phyloP scores from a whole-genome alignment of 148 eudicot species.

The Silene latifolia region DNA sequence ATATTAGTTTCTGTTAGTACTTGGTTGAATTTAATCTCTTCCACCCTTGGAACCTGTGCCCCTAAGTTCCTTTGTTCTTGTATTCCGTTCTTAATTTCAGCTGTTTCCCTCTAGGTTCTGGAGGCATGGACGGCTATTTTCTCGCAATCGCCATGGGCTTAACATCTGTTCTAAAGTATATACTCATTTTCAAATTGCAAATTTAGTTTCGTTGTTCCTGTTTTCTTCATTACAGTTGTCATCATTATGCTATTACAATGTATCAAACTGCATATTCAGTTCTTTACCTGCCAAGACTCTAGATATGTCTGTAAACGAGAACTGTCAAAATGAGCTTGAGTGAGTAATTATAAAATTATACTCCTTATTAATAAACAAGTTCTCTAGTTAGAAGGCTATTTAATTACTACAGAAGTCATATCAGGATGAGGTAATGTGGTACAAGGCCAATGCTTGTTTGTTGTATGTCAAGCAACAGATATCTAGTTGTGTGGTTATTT shows the following conservation, averaged over 20 bases:
- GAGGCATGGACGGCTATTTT: slow-evolving; percentile 54
- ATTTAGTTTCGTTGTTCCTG: background rate
- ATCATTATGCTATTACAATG: background rate
- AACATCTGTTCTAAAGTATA: slow-evolving; percentile 68
- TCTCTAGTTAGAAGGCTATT: background rate
- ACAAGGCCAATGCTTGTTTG: background rate
- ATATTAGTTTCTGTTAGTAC: too few species aligned
- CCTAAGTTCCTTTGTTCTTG: background rate
- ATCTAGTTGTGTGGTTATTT: background rate
- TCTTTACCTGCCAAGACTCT: background rate
- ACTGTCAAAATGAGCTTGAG: slow-evolving; percentile 1
- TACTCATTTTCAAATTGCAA: slow-evolving; percentile 20
- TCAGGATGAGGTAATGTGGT: background rate
- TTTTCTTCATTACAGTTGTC: too few species aligned
- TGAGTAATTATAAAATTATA: background rate
- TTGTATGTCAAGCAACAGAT: background rate
- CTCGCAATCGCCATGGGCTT: slow-evolving; percentile 75
- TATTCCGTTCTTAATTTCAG: slow-evolving; percentile 6
- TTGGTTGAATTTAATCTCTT: too few species aligned
- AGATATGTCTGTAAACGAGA: background rate
- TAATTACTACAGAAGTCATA: background rate
- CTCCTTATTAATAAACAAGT: background rate
- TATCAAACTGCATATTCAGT: too few species aligned
- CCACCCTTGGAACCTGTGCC: background rate
- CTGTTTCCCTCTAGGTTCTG: slow-evolving; percentile 45